Conservation (phyloP, 2,329 filamentous ascomycete genomes). For the Emydomyces testavorans region DNA sequence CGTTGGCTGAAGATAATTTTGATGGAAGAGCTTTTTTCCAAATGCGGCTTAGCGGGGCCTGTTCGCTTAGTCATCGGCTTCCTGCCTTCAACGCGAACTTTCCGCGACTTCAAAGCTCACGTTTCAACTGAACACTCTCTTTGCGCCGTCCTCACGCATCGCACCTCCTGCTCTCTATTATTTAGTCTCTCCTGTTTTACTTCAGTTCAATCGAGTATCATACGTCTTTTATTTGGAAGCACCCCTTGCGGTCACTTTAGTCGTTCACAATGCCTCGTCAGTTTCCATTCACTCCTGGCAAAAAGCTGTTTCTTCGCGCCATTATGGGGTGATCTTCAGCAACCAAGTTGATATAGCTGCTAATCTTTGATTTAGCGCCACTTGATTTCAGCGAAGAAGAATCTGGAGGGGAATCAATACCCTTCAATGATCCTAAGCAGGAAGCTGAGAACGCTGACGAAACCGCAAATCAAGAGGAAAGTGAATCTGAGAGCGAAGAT, state of each 20-base stretch:
- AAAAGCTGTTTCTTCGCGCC: too few species aligned
- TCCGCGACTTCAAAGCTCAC: background rate
- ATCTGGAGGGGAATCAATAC: constrained; percentile 27
- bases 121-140: too few species aligned
- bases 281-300: too few species aligned
- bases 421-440: constrained; percentile 24
- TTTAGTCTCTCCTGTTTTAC: too few species aligned
- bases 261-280: constrained; percentile 32
- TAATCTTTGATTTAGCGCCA: constrained; percentile 3
- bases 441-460: constrained; percentile 14
- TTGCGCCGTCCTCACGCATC: constrained; percentile 1
- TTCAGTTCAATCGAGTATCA: too few species aligned
- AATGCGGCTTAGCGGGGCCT: background rate
- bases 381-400: constrained; percentile 22
- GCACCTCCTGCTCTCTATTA: constrained; percentile 8
- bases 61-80: background rate
- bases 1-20: background rate
- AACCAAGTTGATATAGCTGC: too few species aligned
- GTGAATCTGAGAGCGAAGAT: constrained; percentile 27
- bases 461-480: constrained; percentile 19
- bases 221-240: too few species aligned
- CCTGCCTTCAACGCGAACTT: constrained; percentile 1
- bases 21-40: constrained; percentile 8
- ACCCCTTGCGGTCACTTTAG: constrained; percentile 17
- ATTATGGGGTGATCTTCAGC: background rate